Conservation (phyloP, 495 filamentous ascomycete species). For the Sporormia fimetaria region DNA sequence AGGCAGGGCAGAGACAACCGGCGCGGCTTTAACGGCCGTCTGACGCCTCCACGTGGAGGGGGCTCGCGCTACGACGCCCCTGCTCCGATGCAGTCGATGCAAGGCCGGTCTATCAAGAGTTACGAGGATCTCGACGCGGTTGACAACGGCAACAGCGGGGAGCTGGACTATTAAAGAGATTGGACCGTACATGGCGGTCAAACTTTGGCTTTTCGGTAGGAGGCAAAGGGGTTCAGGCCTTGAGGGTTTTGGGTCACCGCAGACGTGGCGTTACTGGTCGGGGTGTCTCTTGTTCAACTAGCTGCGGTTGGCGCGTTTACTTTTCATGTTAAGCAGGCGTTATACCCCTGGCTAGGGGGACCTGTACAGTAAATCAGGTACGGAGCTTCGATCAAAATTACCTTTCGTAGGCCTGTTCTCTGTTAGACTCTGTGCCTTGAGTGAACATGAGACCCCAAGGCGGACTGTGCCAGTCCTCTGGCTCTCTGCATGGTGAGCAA, state of each 20-base stretch:
- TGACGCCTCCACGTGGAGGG: constrained; percentile 31
- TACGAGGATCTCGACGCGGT: constrained; percentile 93
- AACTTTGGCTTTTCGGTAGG: neutral
- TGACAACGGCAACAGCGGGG: constrained; percentile 42
- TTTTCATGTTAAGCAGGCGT: too few species aligned
- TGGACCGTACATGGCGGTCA: neutral
- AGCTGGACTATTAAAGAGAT: constrained; percentile 49
- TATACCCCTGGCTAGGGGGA: too few species aligned
- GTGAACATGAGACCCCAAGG: too few species aligned
- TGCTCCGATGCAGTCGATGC: constrained; percentile 68
- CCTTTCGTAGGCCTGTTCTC: too few species aligned
- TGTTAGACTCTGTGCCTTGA: too few species aligned
- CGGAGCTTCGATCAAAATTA: too few species aligned
- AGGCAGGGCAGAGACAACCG: constrained; percentile 35
- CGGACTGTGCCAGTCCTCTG: too few species aligned
- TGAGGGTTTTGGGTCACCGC: neutral
- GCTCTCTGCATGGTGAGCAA: too few species aligned
- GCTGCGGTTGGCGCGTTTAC: too few species aligned
- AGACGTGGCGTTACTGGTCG: constrained; percentile 1
- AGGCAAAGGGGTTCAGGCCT: too few species aligned
- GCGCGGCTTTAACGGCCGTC: constrained; percentile 35
- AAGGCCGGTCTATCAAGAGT: constrained; percentile 82
- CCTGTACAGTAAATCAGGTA: too few species aligned
- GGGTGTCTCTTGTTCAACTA: too few species aligned
- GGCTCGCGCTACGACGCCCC: constrained; percentile 43